Evolutionary conservation across 257 asterid genomes (phyloP), one percentile per base, ranked within the genome.

Genomic region (Petrea volubilis): DNA sequence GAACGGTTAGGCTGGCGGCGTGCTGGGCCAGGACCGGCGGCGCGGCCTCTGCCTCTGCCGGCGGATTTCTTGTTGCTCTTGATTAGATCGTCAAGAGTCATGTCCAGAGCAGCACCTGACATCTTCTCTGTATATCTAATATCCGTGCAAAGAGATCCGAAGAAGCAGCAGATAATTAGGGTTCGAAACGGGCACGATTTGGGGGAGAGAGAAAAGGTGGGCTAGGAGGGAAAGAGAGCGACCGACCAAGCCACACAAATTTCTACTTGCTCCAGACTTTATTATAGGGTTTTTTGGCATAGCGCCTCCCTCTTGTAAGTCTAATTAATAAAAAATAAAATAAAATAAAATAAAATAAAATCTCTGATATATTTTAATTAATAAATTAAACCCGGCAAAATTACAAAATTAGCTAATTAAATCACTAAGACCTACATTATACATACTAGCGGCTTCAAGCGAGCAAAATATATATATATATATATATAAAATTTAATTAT

Each of bases 81-180:
- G 79, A 94, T 94, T 34, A 94, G 97, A 78, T 94, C 98, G 53
- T 94, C 99, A 1, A 94, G 91, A 29, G 86, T 75, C 99, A 88
- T 91, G 52, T 94, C 97, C 25, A 94, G 78, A 11, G 96, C 77
- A 14, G 91, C 96, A 18, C 91, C 93, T n/a, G 98, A 84, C 98
- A 93, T 93, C 74, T 80, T 84, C 17, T 67, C 68, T 33, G 15
- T 33, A 20, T 70, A 18, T 1, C 10, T 64, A 18, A 60, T 24
- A 13, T 44, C 27, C 25, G 27, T 0, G 23, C 43, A 41, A 41
- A 25, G 28, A 68, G 81, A 82, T 78, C 77, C 68, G 36, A 27
- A 15, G 53, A 56, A 31, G 72, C 25, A 9, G 75, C 20, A 17
- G 72, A 28, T 4, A 66, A 33, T 65, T 82, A 82, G 87, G 87